A percentile compares a stretch with the other conserved stretches of the same genome.
phyloP scores from a whole-genome alignment of 2,329 filamentous ascomycete species.

The Orbilia brochopaga region DNA sequence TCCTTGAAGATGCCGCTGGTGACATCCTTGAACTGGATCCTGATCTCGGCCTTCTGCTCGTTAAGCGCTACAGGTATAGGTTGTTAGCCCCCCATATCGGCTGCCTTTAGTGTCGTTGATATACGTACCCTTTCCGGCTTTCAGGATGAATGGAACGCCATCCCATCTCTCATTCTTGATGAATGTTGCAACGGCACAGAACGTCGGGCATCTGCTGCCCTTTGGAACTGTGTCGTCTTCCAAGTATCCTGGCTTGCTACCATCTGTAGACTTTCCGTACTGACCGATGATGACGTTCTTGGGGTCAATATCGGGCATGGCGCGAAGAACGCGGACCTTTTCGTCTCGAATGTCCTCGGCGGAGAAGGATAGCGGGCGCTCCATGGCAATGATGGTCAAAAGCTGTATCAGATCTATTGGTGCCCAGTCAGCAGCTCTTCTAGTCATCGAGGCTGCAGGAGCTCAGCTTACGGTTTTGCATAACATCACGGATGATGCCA shows the following conservation, averaged over 20 bases:
- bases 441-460: neutral
- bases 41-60: slow-evolving; percentile 99
- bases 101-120: neutral
- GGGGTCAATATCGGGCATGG: slow-evolving; percentile 91
- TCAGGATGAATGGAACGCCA: slow-evolving; percentile 98
- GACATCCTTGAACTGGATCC: slow-evolving; percentile 99
- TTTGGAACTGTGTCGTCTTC: slow-evolving; percentile 98
- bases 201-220: slow-evolving; percentile 95
- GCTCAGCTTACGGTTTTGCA: slow-evolving; percentile 82
- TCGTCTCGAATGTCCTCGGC: slow-evolving; percentile 98
- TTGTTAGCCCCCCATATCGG: slow-evolving; percentile 50
- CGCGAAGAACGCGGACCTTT: slow-evolving; percentile 93
- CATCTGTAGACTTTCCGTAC: slow-evolving; percentile 94
- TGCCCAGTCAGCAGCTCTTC: neutral
- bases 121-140: slow-evolving; percentile 80
- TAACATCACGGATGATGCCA: slow-evolving; percentile 98
- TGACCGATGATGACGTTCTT: slow-evolving; percentile 99
- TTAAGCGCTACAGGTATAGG: slow-evolving; percentile 71
- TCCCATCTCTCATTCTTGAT: slow-evolving; percentile 99
- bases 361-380: slow-evolving; percentile 96
- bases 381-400: slow-evolving; percentile 94
- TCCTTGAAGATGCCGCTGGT: slow-evolving; percentile 99
- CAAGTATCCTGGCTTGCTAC: slow-evolving; percentile 96
- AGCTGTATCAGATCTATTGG: slow-evolving; percentile 81
- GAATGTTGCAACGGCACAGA: slow-evolving; percentile 94